A percentile compares a stretch with the other conserved stretches of the same genome.
phyloP scores from a whole-genome alignment of 2,329 filamentous ascomycete species.

The Aspergillus ibericus region DNA sequence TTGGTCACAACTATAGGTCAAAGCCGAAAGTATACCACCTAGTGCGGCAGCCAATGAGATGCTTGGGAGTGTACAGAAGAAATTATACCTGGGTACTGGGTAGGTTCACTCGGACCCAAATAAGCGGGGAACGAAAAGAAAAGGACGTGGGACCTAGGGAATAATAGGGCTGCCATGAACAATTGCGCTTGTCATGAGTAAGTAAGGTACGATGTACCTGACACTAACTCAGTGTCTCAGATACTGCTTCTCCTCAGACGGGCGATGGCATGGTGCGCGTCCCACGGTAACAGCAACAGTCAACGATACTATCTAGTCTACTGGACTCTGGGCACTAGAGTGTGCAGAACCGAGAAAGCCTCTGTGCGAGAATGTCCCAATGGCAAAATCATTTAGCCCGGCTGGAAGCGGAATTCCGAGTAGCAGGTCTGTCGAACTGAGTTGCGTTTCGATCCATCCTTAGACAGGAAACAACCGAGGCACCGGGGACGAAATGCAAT shows the following conservation, averaged over 20 bases:
- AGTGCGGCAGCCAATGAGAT: not conserved
- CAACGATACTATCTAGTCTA: too few relatives aligned
- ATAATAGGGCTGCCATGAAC: not conserved
- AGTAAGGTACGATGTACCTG: not conserved
- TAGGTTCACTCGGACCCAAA: not conserved
- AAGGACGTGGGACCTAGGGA: not conserved
- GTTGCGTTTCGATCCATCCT: slow-evolving; percentile 5
- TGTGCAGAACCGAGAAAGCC: not conserved
- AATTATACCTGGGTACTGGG: not conserved
- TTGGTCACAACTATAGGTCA: not conserved
- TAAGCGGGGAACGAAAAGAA: not conserved
- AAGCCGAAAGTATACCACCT: not conserved
- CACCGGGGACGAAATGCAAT: not conserved
- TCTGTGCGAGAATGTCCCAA: not conserved
- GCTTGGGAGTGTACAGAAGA: not conserved
- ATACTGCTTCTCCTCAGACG: not conserved
- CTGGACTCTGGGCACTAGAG: not conserved
- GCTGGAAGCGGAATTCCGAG: not conserved
- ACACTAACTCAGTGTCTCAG: not conserved
- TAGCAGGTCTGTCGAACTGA: not conserved
- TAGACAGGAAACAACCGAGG: slow-evolving; percentile 7
- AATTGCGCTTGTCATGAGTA: not conserved
- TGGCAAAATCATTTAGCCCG: not conserved
- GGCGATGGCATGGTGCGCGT: not conserved
- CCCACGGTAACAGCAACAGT: not conserved